Evolutionary conservation across 129 eudicot species (phyloP), one percentile per base, ranked within the genome.

Genomic region (Pittosporum tobira): DNA sequence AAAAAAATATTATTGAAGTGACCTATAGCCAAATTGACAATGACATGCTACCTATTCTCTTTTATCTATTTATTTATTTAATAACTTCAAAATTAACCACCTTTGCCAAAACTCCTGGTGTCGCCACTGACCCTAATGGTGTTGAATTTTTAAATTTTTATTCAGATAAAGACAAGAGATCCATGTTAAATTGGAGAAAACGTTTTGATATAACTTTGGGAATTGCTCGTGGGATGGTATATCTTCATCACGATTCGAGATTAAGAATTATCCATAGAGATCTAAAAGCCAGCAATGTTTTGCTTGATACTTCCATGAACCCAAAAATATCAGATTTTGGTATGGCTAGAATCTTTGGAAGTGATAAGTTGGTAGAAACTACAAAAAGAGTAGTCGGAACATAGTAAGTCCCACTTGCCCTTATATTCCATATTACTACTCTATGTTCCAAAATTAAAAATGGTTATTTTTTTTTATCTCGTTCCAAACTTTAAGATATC

Each of bases 311-410:
- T 4, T 38, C 34, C 16, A 18, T 55, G 2, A 55, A 55, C 20
- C 61, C 61, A 31, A 55, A 55, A 55, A 55, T 55, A 55, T 30
- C 61, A 19, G 61, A 55, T 13, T 55, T 55, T 13, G 61, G 61
- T 9, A 55, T 55, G 61, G 61, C 61, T 31, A 55, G 61, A 31
- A 31, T 55, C 30, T 55, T 55, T 21, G 61, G 61, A 55, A 22
- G 28, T 18, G 44, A 55, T 31, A 44, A 55, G 31, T 26, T 8
- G 16, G 61, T 30, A 31, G 61, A 55, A 31, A 55, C 45, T 0
- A 55, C 61, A 13, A 55, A 23, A 14, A 55, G 61, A 31, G 61
- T 55, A 19, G 61, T 55, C 8, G 61, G 61, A 55, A 31, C 61
- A 31, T 55, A 55, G 61, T 55, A 22, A 18, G 45, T 55, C 11